These are phyloP conservation scores for Penicillium paneum DNA, from an alignment of 2,329 filamentous ascomycete species.

Conservation along the genomic window DNA sequence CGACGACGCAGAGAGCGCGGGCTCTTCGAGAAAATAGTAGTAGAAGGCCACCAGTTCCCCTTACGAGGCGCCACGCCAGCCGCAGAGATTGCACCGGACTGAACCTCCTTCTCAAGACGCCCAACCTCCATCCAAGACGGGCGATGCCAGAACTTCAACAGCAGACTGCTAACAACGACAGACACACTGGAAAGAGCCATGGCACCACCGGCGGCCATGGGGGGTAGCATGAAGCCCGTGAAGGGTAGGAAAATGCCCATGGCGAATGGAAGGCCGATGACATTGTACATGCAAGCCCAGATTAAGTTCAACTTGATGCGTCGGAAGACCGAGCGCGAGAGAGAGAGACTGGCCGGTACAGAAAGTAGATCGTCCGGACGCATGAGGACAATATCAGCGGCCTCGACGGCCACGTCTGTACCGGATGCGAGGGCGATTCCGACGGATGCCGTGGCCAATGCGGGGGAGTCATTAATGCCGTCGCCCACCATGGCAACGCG, in stretches of 20 bases:
- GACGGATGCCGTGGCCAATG: slow-evolving; percentile 85
- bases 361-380: slow-evolving; percentile 85
- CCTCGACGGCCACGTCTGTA: slow-evolving; percentile 97
- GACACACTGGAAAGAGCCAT: slow-evolving; percentile 91
- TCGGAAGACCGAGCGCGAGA: slow-evolving; percentile 79
- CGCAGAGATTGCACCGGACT: slow-evolving; percentile 23
- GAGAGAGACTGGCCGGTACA: slow-evolving; percentile 79
- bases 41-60: slow-evolving; percentile 33
- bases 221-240: slow-evolving; percentile 75
- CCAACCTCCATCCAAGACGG: slow-evolving; percentile 82
- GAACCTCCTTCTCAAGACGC: slow-evolving; percentile 57
- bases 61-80: slow-evolving; percentile 11
- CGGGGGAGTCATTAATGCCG: slow-evolving; percentile 97
- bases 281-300: slow-evolving; percentile 92
- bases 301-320: slow-evolving; percentile 91
- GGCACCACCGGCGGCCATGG: slow-evolving; percentile 89
- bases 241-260: slow-evolving; percentile 95
- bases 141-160: slow-evolving; percentile 81
- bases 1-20: slow-evolving; percentile 19
- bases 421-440: slow-evolving; percentile 90
- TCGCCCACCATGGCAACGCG: slow-evolving; percentile 96
- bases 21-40: slow-evolving; percentile 23
- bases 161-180: slow-evolving; percentile 77
- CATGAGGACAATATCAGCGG: slow-evolving; percentile 95
- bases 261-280: slow-evolving; percentile 86